Base-by-base conservation (phyloP, 306 rosid genomes). In the Fragaria iinumae region DNA sequence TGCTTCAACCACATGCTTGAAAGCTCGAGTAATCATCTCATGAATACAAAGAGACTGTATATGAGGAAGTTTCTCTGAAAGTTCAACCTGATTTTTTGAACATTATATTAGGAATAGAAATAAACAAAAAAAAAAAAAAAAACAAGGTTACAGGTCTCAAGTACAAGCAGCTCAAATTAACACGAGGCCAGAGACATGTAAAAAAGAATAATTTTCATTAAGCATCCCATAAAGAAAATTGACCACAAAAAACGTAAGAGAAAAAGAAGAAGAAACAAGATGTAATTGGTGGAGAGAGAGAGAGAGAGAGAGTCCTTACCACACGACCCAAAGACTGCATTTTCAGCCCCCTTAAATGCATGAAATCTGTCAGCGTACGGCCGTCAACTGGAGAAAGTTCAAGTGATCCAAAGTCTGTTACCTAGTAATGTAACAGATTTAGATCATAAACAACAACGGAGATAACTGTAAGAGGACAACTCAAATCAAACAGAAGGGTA, bases 381-480 rank as follows among this genome's bases (percentile, higher is more conserved):
- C 98, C 98, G 84, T 95, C 98, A 53, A 95, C 98, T 4, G 98
- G 97, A 79, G 98, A 95, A 81, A 95, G 98, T 87, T 95, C 98
- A 78, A 95, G 98, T 45, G 97, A 95, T 72, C 86, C 97, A 56
- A 95, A 95, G 83, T 95, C 98, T 50, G 91, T 82, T 60, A 88
- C 97, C 98, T 95, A 87, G 77, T 74, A 76, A 72, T 43, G 77
- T 43, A 67, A 74, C 4, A 80, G 34, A 75, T 43, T 79, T 59
- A 74, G 84, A 66, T 81, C 82, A 81, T 77, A 56, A 80, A 79
- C 55, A 21, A n/a, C 67, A 66, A 78, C 76, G 23, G 69, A 14
- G 41, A 60, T 32, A 52, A 50, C 69, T 72, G 71, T 25, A 65
- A 14, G 59, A 41, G 74, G 64, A 48, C 71, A 27, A 57, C 39